Evolutionary conservation across 2,329 filamentous ascomycete genomes (phyloP), one percentile per base, ranked within the genome.

Genomic region (Dothideomycetes sp.): DNA sequence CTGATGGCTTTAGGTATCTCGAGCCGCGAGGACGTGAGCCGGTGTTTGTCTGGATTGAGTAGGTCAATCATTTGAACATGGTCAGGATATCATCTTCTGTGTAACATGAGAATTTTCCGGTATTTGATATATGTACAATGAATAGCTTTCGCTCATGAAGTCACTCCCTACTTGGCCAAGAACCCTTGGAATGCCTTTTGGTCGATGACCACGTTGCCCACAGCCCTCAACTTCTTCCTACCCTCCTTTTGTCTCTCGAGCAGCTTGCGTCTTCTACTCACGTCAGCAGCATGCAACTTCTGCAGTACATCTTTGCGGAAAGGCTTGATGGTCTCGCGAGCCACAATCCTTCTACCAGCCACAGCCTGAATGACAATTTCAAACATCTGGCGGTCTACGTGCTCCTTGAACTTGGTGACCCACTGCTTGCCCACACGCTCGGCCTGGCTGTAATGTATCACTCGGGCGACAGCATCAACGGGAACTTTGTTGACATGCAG

Each of bases 161-260:
- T n/a, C n/a, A n/a, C n/a, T n/a, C 18, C 12, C 13, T 34, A 88
- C 62, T 91, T 94, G 0, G 87, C 75, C 59, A 98, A 63, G 60
- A 98, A 98, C 51, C 79, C 84, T 62, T 98, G 91, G 59, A 96
- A 98, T 3, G 88, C 87, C 51, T 86, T 83, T 53, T 95, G 87
- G 47, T 96, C 88, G 60, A 98, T 96, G n/a, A 87, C 74, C 1
- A 98, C 88, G 57, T 94, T 94, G 0, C 91, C 67, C 4, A 88
- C 80, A 1, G 82, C 75, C 45, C 85, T 77, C 45, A 98, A 64
- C 62, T 82, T 83, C 74, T 94, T 95, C 42, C 87, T 74, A 0
- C 91, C 91, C 50, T 88, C 88, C 66, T 98, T 98, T 63, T 98
- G 91, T 70, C 89, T 94, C 65, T 96, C 89, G 9, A 98, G 64